phyloP scores from a whole-genome alignment of 805 yeast genomes.

The Candida odintsovae region DNA sequence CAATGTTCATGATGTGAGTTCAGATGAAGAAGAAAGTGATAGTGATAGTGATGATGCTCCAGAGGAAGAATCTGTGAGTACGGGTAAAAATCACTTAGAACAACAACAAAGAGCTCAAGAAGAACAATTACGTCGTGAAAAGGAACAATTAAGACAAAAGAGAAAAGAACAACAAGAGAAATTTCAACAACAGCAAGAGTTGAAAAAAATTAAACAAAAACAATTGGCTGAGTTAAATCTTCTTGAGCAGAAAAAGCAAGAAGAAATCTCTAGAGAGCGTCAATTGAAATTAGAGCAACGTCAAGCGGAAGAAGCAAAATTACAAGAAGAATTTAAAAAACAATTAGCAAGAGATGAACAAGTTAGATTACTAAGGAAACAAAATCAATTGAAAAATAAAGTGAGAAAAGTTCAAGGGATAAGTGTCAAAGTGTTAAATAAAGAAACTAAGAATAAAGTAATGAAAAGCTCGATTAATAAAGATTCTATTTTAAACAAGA shows the following conservation, averaged over 20 bases:
- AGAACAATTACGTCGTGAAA: slow-evolving; percentile 22
- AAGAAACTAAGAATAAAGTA: slow-evolving; percentile 3
- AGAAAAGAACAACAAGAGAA: slow-evolving; percentile 22
- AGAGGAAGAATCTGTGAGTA: slow-evolving; percentile 37
- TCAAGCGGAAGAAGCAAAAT: slow-evolving; percentile 14
- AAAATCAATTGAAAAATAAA: slow-evolving; percentile 8
- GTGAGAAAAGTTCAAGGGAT: slow-evolving; percentile 19
- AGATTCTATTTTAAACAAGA: slow-evolving; percentile 18
- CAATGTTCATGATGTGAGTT: slow-evolving; percentile 5
- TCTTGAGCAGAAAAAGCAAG: slow-evolving; percentile 15
- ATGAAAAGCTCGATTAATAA: slow-evolving; percentile 12
- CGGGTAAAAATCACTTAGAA: slow-evolving; percentile 17
- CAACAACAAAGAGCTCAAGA: slow-evolving; percentile 22
- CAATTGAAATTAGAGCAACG: slow-evolving; percentile 11
- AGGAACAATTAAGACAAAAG: slow-evolving; percentile 22
- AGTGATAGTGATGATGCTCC: slow-evolving; percentile 41
- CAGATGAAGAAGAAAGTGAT: slow-evolving; percentile 18
- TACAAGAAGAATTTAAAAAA: slow-evolving; percentile 11
- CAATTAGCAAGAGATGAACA: slow-evolving; percentile 13
- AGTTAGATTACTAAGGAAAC: slow-evolving; percentile 8
- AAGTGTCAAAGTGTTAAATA: slow-evolving; percentile 16
- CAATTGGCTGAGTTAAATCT: slow-evolving; percentile 16
- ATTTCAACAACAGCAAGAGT: slow-evolving; percentile 19
- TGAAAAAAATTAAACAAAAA: slow-evolving; percentile 16
- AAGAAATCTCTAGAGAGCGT: slow-evolving; percentile 11